Percentiles rank a stretch among this genome's conserved stretches.
These are phyloP conservation scores for Trypanosoma rangeli DNA, from an alignment of 208 protist species.

Conservation along the genomic window DNA sequence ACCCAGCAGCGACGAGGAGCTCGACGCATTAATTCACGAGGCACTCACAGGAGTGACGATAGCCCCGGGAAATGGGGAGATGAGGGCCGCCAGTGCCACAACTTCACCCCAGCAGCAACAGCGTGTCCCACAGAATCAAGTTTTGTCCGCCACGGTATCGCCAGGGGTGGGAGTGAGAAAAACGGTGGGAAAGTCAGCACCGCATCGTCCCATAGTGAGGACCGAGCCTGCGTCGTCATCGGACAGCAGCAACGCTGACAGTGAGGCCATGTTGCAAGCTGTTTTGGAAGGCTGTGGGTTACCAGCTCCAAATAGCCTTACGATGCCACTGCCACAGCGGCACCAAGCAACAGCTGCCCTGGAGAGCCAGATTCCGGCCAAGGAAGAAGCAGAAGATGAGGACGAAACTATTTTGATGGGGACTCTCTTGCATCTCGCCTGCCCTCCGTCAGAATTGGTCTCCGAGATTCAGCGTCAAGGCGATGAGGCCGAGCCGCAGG, in stretches of 20 bases:
- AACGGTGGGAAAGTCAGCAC: background rate
- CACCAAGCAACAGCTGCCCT: background rate
- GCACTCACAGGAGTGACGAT: background rate
- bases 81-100: too few species aligned
- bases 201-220: background rate
- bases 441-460: background rate
- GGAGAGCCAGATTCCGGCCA: background rate
- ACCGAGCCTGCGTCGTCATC: background rate
- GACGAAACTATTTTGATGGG: constrained; percentile 8
- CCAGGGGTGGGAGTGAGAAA: background rate
- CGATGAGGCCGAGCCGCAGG: background rate
- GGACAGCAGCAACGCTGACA: background rate
- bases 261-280: constrained; percentile 1
- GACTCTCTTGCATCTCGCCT: background rate
- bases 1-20: constrained; percentile 13
- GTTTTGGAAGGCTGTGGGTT: constrained; percentile 9
- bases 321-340: background rate
- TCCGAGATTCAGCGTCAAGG: background rate
- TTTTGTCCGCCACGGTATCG: background rate
- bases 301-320: background rate
- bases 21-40: constrained; percentile 15
- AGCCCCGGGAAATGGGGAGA: too few species aligned
- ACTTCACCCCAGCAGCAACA: background rate
- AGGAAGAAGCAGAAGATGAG: background rate
- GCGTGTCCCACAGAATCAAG: background rate